phyloP scores from a whole-genome alignment of 2,329 filamentous ascomycete genomes.

The Stagonosporopsis tanaceti region DNA sequence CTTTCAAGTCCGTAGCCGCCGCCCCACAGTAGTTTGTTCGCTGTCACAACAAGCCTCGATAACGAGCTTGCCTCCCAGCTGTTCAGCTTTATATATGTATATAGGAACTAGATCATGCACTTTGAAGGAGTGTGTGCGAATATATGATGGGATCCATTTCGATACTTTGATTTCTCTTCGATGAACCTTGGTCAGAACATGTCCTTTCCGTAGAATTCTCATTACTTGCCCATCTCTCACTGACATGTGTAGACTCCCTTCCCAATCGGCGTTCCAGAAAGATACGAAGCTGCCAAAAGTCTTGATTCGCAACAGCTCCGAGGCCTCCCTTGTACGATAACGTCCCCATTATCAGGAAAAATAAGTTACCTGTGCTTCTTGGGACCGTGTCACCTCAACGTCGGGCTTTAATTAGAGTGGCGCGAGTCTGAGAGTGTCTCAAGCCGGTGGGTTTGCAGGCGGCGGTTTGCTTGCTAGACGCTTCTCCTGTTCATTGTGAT shows the following conservation, averaged over 20 bases:
- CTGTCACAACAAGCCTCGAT: background rate
- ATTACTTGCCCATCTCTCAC: too few species aligned
- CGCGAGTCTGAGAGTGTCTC: background rate
- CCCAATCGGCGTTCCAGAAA: too few species aligned
- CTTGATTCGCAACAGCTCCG: too few species aligned
- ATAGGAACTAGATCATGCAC: background rate
- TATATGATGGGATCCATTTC: background rate
- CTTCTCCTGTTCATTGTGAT: constrained; percentile 66
- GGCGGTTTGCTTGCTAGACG: constrained; percentile 52
- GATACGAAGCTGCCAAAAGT: too few species aligned
- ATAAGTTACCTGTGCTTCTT: background rate
- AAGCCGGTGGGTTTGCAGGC: background rate
- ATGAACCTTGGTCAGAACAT: background rate
- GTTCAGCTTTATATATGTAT: background rate
- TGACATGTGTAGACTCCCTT: too few species aligned
- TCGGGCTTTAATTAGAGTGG: background rate
- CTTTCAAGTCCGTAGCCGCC: background rate
- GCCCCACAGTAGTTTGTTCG: too few species aligned
- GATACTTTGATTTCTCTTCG: background rate
- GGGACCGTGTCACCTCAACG: background rate
- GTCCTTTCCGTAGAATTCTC: background rate
- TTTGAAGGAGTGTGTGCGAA: background rate
- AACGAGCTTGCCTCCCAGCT: background rate
- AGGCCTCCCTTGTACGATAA: background rate
- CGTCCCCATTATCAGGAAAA: background rate